Conservation (phyloP, 2,329 filamentous ascomycete genomes). For the Claviceps cyperi region DNA sequence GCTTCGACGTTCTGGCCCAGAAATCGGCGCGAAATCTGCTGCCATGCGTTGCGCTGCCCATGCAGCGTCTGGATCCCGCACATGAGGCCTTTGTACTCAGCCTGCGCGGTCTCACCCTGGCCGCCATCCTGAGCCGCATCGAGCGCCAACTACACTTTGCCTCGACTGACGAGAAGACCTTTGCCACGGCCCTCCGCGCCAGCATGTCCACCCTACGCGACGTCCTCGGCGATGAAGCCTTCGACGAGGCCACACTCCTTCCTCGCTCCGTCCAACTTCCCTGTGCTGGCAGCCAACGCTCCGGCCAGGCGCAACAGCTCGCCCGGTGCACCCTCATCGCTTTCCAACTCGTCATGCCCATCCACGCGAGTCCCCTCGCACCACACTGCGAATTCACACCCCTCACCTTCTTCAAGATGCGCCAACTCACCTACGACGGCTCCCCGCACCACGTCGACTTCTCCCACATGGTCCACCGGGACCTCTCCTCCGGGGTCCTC, state of each 20-base stretch:
- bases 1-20: slow-evolving; percentile 50
- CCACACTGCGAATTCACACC: slow-evolving; percentile 44
- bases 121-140: slow-evolving; percentile 16
- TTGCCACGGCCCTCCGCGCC: slow-evolving; percentile 29
- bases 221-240: slow-evolving; percentile 29
- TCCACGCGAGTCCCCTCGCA: slow-evolving; percentile 38
- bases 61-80: slow-evolving; percentile 36
- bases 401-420: slow-evolving; percentile 49
- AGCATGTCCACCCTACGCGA: slow-evolving; percentile 25
- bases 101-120: slow-evolving; percentile 30
- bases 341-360: slow-evolving; percentile 47
- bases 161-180: slow-evolving; percentile 26
- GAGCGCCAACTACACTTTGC: slow-evolving; percentile 20
- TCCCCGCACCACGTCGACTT: slow-evolving; percentile 40
- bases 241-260: slow-evolving; percentile 31
- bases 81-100: slow-evolving; percentile 40
- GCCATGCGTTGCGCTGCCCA: slow-evolving; percentile 40
- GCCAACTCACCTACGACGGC: slow-evolving; percentile 45
- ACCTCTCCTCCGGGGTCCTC: slow-evolving; percentile 29
- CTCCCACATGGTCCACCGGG: slow-evolving; percentile 43
- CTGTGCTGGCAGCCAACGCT: slow-evolving; percentile 12
- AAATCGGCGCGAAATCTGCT: slow-evolving; percentile 42
- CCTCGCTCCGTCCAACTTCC: slow-evolving; percentile 28
- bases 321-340: slow-evolving; percentile 26
- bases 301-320: not conserved